Conservation (phyloP, 805 yeast genomes). For the Candida golubevii region DNA sequence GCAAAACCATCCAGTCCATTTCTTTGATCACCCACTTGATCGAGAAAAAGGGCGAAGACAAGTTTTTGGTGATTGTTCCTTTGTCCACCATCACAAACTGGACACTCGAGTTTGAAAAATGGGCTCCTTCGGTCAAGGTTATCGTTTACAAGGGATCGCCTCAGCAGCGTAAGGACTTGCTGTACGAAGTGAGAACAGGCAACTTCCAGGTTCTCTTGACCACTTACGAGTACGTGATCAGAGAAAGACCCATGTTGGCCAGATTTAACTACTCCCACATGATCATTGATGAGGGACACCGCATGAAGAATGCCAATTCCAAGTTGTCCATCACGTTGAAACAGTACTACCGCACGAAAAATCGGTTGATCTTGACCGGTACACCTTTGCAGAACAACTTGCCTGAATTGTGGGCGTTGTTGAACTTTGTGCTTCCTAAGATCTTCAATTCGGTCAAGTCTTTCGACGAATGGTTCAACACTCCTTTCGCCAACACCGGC, state of each 20-base stretch:
- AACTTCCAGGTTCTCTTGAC: conserved; percentile 74
- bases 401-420: conserved; percentile 82
- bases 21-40: conserved; percentile 67
- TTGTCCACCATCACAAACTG: conserved; percentile 80
- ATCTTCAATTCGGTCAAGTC: conserved; percentile 83
- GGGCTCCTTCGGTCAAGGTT: conserved; percentile 78
- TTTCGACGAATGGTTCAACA: conserved; percentile 86
- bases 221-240: conserved; percentile 76
- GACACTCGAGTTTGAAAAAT: conserved; percentile 80
- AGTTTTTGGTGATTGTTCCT: conserved; percentile 78
- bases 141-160: conserved; percentile 78
- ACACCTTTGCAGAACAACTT: conserved; percentile 82
- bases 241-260: conserved; percentile 66
- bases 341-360: conserved; percentile 66
- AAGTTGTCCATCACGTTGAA: conserved; percentile 69
- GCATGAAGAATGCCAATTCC: conserved; percentile 78
- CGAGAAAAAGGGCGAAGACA: conserved; percentile 65
- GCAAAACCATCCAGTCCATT: conserved; percentile 72
- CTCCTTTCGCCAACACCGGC: conserved; percentile 84
- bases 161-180: conserved; percentile 61
- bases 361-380: conserved; percentile 80
- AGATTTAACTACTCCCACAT: conserved; percentile 77
- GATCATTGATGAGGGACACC: conserved; percentile 89
- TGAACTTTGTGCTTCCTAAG: conserved; percentile 78
- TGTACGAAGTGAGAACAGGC: conserved; percentile 59